phyloP scores from a whole-genome alignment of 2,329 filamentous ascomycete species.

The Trichoderma endophyticum region DNA sequence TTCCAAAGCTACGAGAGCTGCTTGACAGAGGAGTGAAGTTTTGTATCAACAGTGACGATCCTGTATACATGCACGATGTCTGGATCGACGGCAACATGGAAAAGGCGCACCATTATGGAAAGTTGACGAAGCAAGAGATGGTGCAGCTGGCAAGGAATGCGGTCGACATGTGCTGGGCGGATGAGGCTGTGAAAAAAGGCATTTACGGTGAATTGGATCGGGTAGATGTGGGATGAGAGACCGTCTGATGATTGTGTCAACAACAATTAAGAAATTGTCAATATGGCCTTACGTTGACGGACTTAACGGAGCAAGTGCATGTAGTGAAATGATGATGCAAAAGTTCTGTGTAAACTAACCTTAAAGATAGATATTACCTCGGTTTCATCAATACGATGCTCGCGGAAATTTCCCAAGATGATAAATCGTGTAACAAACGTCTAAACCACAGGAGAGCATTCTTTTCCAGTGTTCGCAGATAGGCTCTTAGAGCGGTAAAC shows the following conservation, averaged over 20 bases:
- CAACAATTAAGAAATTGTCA: neutral
- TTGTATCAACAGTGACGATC: conserved; percentile 72
- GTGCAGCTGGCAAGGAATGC: conserved; percentile 41
- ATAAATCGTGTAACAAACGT: rapidly evolving
- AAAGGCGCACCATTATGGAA: conserved; percentile 41
- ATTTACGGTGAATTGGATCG: conserved; percentile 28
- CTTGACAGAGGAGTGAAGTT: conserved; percentile 63
- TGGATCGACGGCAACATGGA: conserved; percentile 48
- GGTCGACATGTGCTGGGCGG: conserved; percentile 46
- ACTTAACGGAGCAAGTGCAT: neutral
- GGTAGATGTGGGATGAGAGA: conserved; percentile 11
- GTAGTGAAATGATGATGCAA: neutral
- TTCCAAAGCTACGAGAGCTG: conserved; percentile 54
- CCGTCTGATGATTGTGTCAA: neutral
- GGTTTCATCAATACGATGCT: neutral
- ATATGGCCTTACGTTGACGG: neutral
- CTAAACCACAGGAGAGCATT: neutral
- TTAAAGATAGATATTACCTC: neutral
- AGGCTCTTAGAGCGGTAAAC: neutral
- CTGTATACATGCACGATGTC: conserved; percentile 63
- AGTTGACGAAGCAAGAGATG: conserved; percentile 41
- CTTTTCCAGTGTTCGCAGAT: neutral
- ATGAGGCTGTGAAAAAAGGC: conserved; percentile 34
- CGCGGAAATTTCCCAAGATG: neutral
- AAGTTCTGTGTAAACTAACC: neutral